Evolutionary conservation across 2,329 filamentous ascomycete genomes (phyloP).

Genomic region (Torrubiellomyces zombiae): DNA sequence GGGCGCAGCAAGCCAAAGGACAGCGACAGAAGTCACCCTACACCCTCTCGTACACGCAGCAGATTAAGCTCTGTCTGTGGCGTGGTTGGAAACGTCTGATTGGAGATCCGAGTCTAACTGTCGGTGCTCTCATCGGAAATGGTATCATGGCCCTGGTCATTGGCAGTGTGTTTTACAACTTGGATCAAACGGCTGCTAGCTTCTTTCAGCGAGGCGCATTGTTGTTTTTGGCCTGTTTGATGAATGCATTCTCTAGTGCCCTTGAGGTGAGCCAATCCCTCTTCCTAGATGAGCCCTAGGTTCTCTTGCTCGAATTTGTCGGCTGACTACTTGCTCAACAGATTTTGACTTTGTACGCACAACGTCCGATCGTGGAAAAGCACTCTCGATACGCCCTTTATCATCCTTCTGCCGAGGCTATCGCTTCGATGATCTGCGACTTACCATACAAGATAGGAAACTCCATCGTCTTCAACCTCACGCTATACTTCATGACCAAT

Average conservation of each 20-base stretch:
- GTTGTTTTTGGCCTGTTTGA: conserved; percentile 73
- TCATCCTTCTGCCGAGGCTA: conserved; percentile 77
- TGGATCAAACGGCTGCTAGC: conserved; percentile 44
- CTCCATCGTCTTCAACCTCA: conserved; percentile 58
- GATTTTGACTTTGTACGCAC: conserved; percentile 72
- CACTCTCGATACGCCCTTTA: conserved; percentile 76
- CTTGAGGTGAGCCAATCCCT: conserved; percentile 37
- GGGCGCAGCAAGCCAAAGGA: conserved; percentile 36
- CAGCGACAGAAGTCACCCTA: conserved; percentile 60
- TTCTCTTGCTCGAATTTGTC: neutral
- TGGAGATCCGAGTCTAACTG: conserved; percentile 59
- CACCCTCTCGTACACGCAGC: conserved; percentile 61
- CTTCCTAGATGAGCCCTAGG: neutral
- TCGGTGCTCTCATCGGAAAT: conserved; percentile 56
- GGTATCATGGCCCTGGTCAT: conserved; percentile 63
- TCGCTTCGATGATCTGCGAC: conserved; percentile 73
- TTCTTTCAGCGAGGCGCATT: conserved; percentile 69
- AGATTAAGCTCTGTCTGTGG: conserved; percentile 63
- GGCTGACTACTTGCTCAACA: conserved; percentile 16
- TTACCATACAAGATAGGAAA: conserved; percentile 66
- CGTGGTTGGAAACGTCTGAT: conserved; percentile 63
- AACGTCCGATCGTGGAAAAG: conserved; percentile 86
- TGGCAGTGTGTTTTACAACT: conserved; percentile 65
- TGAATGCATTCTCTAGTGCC: conserved; percentile 70
- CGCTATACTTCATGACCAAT: conserved; percentile 77